phyloP scores from a whole-genome alignment of 306 rosid species.

The Sicyos baderoa region DNA sequence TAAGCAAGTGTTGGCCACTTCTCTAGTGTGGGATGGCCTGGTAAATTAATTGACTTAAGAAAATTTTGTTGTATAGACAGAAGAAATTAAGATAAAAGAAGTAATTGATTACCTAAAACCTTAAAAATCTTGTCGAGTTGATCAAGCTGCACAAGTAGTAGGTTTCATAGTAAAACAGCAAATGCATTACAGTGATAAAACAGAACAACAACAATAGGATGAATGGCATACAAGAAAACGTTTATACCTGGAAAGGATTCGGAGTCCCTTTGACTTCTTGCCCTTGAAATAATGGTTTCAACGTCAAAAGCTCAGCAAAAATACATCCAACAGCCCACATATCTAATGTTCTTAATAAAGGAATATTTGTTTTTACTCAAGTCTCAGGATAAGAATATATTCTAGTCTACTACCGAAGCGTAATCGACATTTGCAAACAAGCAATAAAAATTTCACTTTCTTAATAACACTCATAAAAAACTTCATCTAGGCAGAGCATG shows the following conservation, averaged over 20 bases:
- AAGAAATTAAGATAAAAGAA: constrained; percentile 24
- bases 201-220: neutral
- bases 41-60: constrained; percentile 31
- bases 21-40: constrained; percentile 91
- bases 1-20: constrained; percentile 90
- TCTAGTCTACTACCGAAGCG: neutral
- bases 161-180: constrained; percentile 11
- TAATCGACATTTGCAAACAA: neutral
- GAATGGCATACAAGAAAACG: neutral
- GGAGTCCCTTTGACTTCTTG: constrained; percentile 78
- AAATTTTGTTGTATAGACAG: constrained; percentile 25
- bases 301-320: constrained; percentile 93
- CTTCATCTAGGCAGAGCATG: neutral
- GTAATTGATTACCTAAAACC: constrained; percentile 66
- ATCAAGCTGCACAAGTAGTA: constrained; percentile 63
- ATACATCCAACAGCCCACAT: constrained; percentile 99
- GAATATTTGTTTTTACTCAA: constrained; percentile 4
- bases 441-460: neutral
- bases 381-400: neutral
- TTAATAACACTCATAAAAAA: neutral
- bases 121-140: constrained; percentile 98
- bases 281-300: constrained; percentile 98
- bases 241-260: constrained; percentile 81
- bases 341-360: constrained; percentile 46
- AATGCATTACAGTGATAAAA: neutral